Base-by-base conservation (phyloP, 441 rosid species). In the Sinapis alba region DNA sequence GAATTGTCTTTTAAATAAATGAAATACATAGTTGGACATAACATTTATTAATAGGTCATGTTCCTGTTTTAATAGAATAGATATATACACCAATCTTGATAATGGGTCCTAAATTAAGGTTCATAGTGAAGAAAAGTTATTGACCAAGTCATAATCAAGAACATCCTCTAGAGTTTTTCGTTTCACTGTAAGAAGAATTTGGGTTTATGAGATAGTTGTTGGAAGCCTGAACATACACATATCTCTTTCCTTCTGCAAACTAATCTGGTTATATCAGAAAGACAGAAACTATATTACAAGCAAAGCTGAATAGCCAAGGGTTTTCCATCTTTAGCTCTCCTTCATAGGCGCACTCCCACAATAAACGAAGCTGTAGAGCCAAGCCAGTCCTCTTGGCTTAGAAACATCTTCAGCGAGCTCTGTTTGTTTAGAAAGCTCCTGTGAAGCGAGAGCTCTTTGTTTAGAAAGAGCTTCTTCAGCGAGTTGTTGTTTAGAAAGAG, bases 311-410 rank as follows among this genome's bases (percentile, higher is more conserved):
- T 5, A 38, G 34, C 19, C 50, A 54, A 76, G 21, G 70, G 12
- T 15, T 69, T 51, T n/a, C 27, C 24, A 0, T 45, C 12, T 54
- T 76, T 30, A 69, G 21, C 38, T 69, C 28, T 27, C 20, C 54
- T 76, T 43, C 47, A 27, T 7, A 53, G 79, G n/a, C 38, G 73
- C 32, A 32, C 23, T 68, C 51, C 4, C 45, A 61, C 7, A 61
- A 26, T 7, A 27, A 32, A 69, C 32, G 58, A 21, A 69, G 70
- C 26, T 76, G 21, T 10, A 76, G 47, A 69, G 75, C 75, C 75
- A 63, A 62, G 79, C 51, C 10, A 76, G 20, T 21, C 70, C 75
- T 54, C 62, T 64, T 76, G 80, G 75, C 18, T 70, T 68, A n/a
- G 64, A 54, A 38, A 71, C 27, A 32, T 27, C 62, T 74, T 74